Percentiles rank a stretch among this genome's conserved stretches.
Evolutionary conservation across 805 yeast genomes (phyloP).

Genomic region (Starmerella stigmatis): DNA sequence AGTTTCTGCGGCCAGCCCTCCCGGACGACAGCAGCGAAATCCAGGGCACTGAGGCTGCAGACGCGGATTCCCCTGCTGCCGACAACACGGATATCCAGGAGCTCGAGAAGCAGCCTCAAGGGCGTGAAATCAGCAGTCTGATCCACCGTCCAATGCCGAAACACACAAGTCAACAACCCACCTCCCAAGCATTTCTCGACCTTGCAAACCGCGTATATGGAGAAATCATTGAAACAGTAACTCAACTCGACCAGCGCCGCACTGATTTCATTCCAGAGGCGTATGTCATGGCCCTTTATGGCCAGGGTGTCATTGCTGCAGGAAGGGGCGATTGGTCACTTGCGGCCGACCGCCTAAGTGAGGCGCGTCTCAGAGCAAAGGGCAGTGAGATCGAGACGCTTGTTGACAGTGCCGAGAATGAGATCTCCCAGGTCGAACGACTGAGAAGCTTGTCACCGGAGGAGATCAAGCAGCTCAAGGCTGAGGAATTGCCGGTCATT

Average conservation of each 20-base stretch:
- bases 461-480: constrained; percentile 10
- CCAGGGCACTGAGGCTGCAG: neutral
- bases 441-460: constrained; percentile 9
- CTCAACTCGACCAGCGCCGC: constrained; percentile 19
- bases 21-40: neutral
- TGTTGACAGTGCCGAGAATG: constrained; percentile 53
- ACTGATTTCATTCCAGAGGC: constrained; percentile 42
- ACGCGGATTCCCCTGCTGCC: neutral
- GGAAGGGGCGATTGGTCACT: constrained; percentile 45
- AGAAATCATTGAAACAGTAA: constrained; percentile 20
- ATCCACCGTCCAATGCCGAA: neutral
- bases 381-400: constrained; percentile 56
- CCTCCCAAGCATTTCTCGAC: constrained; percentile 14
- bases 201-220: constrained; percentile 16
- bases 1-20: constrained; percentile 10
- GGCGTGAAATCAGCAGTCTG: neutral
- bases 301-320: constrained; percentile 69
- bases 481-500: constrained; percentile 18
- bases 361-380: constrained; percentile 59
- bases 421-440: constrained; percentile 43
- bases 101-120: constrained; percentile 7
- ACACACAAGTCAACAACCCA: constrained; percentile 5
- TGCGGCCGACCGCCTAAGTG: constrained; percentile 54
- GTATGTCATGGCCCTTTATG: constrained; percentile 71
- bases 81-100: neutral